A percentile compares a stretch with the other conserved stretches of the same genome.
Conservation (phyloP, 331 rosid genomes). For the Cucumis variabilis region DNA sequence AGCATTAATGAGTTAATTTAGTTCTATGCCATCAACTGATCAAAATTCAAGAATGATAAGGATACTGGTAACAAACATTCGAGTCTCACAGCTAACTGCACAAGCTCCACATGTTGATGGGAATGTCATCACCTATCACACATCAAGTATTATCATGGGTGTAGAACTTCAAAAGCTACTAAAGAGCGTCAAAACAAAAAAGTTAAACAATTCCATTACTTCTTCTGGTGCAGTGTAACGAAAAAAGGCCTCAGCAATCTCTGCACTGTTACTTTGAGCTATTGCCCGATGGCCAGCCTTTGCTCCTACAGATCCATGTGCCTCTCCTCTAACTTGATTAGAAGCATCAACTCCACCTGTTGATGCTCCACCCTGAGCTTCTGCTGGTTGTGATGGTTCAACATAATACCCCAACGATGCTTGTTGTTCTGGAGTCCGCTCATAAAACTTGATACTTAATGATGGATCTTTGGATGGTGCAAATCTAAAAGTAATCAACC, state of each 20-base stretch:
- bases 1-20: neutral
- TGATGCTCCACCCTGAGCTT: slow-evolving; percentile 43
- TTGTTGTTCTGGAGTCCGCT: slow-evolving; percentile 92
- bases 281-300: slow-evolving; percentile 88
- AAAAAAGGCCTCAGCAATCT: slow-evolving; percentile 86
- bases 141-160: neutral
- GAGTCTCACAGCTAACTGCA: slow-evolving; percentile 74
- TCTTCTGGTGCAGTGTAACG: slow-evolving; percentile 95
- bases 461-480: slow-evolving; percentile 90
- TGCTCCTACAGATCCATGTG: slow-evolving; percentile 91
- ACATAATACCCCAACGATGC: slow-evolving; percentile 75
- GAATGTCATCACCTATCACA: slow-evolving; percentile 93
- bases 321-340: slow-evolving; percentile 55
- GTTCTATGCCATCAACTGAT: neutral
- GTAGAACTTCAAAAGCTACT: slow-evolving; percentile 5
- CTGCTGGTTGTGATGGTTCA: slow-evolving; percentile 55
- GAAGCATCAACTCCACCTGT: slow-evolving; percentile 45
- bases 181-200: slow-evolving; percentile 18
- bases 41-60: slow-evolving; percentile 34
- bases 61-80: slow-evolving; percentile 97
- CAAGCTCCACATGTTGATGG: slow-evolving; percentile 95
- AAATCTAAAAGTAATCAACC: slow-evolving; percentile 51
- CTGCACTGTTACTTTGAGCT: slow-evolving; percentile 88
- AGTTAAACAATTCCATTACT: slow-evolving; percentile 44
- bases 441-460: slow-evolving; percentile 76